These are phyloP conservation scores for Candida ponderosae DNA, from an alignment of 805 yeast genomes.

Conservation along the genomic window DNA sequence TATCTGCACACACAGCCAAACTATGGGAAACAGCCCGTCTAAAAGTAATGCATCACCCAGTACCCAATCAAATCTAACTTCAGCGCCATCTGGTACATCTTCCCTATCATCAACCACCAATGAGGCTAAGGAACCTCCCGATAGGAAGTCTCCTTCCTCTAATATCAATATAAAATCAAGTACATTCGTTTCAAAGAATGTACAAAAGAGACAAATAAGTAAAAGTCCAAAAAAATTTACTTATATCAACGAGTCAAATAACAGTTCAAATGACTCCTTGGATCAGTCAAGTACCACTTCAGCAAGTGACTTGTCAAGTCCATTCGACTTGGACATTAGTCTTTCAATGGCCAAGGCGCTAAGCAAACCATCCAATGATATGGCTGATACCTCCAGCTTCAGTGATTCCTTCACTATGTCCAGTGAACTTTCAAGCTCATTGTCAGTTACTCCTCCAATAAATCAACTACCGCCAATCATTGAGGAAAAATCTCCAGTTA, in stretches of 20 bases:
- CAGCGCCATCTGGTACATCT: slow-evolving; percentile 1
- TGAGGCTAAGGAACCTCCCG: slow-evolving; percentile 39
- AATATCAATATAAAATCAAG: slow-evolving; percentile 8
- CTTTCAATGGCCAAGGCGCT: slow-evolving; percentile 27
- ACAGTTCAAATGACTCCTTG: slow-evolving; percentile 8
- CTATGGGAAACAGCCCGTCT: slow-evolving; percentile 65
- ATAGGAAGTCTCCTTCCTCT: slow-evolving; percentile 37
- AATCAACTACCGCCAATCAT: slow-evolving; percentile 15
- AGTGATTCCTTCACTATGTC: slow-evolving; percentile 19
- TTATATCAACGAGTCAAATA: slow-evolving; percentile 2
- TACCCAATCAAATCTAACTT: slow-evolving; percentile 19
- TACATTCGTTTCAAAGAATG: neutral
- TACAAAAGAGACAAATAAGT: slow-evolving; percentile 8
- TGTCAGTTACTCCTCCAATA: slow-evolving; percentile 17
- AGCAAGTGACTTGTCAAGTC: slow-evolving; percentile 1
- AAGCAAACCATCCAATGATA: slow-evolving; percentile 2
- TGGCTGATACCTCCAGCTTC: slow-evolving; percentile 11
- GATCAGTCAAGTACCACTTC: slow-evolving; percentile 1
- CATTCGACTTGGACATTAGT: slow-evolving; percentile 24
- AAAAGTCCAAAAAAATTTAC: slow-evolving; percentile 13
- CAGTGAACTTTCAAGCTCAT: slow-evolving; percentile 15
- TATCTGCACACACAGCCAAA: slow-evolving; percentile 1
- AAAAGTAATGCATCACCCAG: slow-evolving; percentile 29
- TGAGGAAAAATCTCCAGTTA: slow-evolving; percentile 9
- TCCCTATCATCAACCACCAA: slow-evolving; percentile 21